Evolutionary conservation across 2,329 filamentous ascomycete species (phyloP).

Genomic region (Lachnellula subtilissima): DNA sequence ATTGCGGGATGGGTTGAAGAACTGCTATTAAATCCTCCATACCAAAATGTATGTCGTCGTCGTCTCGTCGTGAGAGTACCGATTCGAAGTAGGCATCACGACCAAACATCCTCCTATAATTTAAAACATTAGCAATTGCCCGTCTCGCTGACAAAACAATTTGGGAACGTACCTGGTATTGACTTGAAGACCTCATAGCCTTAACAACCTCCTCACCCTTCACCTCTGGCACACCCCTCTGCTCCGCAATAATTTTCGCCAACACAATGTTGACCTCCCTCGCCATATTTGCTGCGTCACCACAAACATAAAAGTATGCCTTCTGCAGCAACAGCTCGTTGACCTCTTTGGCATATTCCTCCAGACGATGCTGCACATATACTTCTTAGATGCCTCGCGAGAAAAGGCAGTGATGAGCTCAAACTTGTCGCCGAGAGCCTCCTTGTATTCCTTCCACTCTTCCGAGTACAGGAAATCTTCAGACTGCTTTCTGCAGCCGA

Average conservation of each 20-base stretch:
- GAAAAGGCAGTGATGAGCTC: conserved; percentile 93
- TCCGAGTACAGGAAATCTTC: conserved; percentile 91
- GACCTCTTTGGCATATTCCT: conserved; percentile 76
- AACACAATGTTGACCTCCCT: conserved; percentile 87
- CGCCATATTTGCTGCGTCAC: conserved; percentile 96
- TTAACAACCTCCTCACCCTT: conserved; percentile 97
- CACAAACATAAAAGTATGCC: conserved; percentile 96
- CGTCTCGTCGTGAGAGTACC: background rate
- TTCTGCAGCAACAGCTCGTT: conserved; percentile 81
- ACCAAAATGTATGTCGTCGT: conserved; percentile 1
- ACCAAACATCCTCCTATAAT: conserved; percentile 66
- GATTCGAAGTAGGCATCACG: background rate
- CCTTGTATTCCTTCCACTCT: conserved; percentile 86
- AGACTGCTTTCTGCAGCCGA: conserved; percentile 80
- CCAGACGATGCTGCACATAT: conserved; percentile 91
- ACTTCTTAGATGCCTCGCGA: conserved; percentile 79
- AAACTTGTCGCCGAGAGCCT: conserved; percentile 81
- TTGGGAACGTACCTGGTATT: conserved; percentile 71
- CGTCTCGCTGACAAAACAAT: background rate
- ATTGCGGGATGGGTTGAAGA: background rate
- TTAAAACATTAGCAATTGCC: conserved; percentile 3
- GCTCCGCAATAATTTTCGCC: conserved; percentile 77
- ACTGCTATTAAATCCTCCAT: background rate
- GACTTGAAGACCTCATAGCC: conserved; percentile 88
- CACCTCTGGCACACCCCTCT: conserved; percentile 73